These are phyloP conservation scores for Aspergillus funiculosus DNA, from an alignment of 495 filamentous ascomycete species.

Conservation along the genomic window DNA sequence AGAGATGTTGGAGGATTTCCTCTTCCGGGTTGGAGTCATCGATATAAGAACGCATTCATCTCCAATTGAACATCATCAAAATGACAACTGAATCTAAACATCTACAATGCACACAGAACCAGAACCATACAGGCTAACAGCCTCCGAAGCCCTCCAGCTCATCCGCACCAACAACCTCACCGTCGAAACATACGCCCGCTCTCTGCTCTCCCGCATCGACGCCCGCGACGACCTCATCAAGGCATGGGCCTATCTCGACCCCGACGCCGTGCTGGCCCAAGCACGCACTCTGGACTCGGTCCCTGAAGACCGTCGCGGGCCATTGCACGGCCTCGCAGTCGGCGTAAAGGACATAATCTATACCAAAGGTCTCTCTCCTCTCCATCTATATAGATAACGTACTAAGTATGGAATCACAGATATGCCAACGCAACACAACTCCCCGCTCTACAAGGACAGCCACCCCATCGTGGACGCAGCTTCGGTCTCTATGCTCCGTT, in stretches of 20 bases:
- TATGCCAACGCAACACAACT: conserved; percentile 15
- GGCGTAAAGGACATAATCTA: conserved; percentile 55
- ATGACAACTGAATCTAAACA: too few relatives aligned
- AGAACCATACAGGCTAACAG: conserved; percentile 10
- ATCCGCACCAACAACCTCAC: conserved; percentile 25
- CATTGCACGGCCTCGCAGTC: conserved; percentile 49
- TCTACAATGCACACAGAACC: too few relatives aligned
- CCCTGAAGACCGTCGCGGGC: conserved; percentile 40
- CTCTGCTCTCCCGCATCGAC: conserved; percentile 46
- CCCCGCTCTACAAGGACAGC: conserved; percentile 12
- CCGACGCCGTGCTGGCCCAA: conserved; percentile 41
- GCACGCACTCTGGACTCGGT: conserved; percentile 47
- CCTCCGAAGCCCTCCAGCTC: conserved; percentile 1
- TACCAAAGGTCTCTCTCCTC: conserved; percentile 31
- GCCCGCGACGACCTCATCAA: conserved; percentile 42
- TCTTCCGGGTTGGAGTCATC: too few relatives aligned
- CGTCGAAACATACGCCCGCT: conserved; percentile 47
- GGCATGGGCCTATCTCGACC: conserved; percentile 50
- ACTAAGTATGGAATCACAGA: not conserved
- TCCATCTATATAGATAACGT: not conserved
- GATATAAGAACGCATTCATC: too few relatives aligned
- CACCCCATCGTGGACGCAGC: conserved; percentile 8
- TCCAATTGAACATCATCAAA: too few relatives aligned
- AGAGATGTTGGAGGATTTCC: too few relatives aligned
- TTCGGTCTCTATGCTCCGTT: conserved; percentile 5